Base-by-base conservation (phyloP, 1,139 yeast species). In the Nakaseomyces delphensis region DNA sequence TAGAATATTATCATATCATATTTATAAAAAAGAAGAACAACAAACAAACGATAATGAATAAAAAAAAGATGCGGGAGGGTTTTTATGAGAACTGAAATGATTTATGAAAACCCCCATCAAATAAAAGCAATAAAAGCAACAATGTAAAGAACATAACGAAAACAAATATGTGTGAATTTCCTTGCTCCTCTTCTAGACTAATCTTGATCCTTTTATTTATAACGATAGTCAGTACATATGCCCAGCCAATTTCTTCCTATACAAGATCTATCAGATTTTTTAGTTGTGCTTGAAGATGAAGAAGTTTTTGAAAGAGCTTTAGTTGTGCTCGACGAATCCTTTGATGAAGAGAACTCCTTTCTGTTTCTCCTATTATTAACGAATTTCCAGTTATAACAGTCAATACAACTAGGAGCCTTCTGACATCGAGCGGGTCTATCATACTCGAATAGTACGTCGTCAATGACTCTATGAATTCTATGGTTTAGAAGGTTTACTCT, bases 341-440 rank as follows among this genome's bases (percentile, higher is more conserved):
- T 30, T 5, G 56, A 8, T 64, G 40, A 29, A 10, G 29, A 28
- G 65, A 35, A 71, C 79, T 27, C 75, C 72, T 2, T 81, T 76
- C 37, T 33, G 16, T 33, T 33, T n/a, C 13, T 23, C 15, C 30
- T 30, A 10, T 27, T 31, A 9, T 32, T 32, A n/a, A 36, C 28
- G 62, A 76, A 91, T 40, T 81, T 73, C 99, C 99, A 91, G 59
- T 85, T 83, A 64, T 76, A 84, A 61, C 99, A 91, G 59, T 91
- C 98, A 38, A 78, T 70, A 56, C 93, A 83, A 1, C 91, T 87
- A 1, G 89, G 83, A 23, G 86, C 84, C 18, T 73, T 75, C 16
- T 66, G 70, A 59, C 97, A 89, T 39, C 65, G 60, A 0, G 98
- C 91, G 0, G 95, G 83, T 29, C 71, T 74, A 52, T 89, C 87